These are phyloP conservation scores for Pogostemon cablin DNA, from an alignment of 257 asterid genomes.

Conservation along the genomic window DNA sequence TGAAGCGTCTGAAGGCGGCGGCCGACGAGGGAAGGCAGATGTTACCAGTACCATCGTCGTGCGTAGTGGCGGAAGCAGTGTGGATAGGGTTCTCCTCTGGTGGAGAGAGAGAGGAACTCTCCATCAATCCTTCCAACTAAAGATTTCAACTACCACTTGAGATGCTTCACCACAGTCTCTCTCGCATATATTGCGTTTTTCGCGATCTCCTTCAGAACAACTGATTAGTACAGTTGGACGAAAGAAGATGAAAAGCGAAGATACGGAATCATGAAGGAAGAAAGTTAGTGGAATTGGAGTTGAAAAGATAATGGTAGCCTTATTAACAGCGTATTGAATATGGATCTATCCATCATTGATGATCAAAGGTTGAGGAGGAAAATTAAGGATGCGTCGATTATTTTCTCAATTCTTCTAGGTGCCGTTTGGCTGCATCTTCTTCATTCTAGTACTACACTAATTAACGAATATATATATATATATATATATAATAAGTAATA, in stretches of 20 bases:
- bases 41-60: constrained; percentile 13
- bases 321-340: no score
- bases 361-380: not conserved
- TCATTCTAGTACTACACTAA: not conserved
- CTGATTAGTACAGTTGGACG: no score
- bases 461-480: no score
- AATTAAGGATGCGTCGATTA: not conserved
- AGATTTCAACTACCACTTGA: not conserved
- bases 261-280: no score
- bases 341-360: not conserved
- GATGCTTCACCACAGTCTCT: not conserved
- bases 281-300: no score
- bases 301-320: no score
- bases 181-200: not conserved
- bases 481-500: no score
- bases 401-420: not conserved
- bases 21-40: constrained; percentile 22
- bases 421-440: not conserved
- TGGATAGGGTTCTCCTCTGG: constrained; percentile 29
- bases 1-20: constrained; percentile 29
- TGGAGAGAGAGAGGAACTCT: constrained; percentile 30
- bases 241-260: no score
- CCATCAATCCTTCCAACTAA: constrained; percentile 19
- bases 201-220: not conserved
- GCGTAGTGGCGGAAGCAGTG: constrained; percentile 19